Percentiles rank a stretch among this genome's conserved stretches.
Conservation (phyloP, 176 grass and related monocot species). For the Dactylis glomerata region DNA sequence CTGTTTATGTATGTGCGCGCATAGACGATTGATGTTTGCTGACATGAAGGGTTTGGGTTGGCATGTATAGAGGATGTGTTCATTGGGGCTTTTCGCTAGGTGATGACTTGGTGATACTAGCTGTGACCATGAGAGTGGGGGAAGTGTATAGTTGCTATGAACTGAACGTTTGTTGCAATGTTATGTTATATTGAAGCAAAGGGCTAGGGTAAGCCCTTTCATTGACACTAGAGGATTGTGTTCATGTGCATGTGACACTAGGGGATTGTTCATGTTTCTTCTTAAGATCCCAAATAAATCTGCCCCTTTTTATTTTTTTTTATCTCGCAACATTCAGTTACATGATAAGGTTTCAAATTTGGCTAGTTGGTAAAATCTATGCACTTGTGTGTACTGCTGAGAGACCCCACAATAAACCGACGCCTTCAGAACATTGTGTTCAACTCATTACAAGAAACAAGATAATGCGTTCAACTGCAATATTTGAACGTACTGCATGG, state of each 20-base stretch:
- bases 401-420: not conserved
- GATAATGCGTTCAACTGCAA: not conserved
- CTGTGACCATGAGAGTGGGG: not conserved
- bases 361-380: not conserved
- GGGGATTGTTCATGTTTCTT: not conserved
- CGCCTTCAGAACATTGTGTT: not conserved
- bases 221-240: not conserved
- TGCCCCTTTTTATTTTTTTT: not conserved
- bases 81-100: not conserved
- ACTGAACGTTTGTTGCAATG: not conserved
- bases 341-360: not conserved
- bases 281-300: not conserved
- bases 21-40: not conserved
- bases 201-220: not conserved
- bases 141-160: not conserved
- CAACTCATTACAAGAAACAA: not conserved
- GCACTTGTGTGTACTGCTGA: not conserved
- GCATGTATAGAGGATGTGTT: not conserved
- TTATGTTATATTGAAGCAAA: not conserved
- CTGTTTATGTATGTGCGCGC: not conserved
- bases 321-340: not conserved
- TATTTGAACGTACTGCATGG: not conserved
- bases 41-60: not conserved
- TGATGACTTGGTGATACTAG: not conserved
- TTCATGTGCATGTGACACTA: not conserved